These are phyloP conservation scores for Gracilaria vermiculophylla DNA, from an alignment of 23 red algal genomes.

Conservation along the genomic window DNA sequence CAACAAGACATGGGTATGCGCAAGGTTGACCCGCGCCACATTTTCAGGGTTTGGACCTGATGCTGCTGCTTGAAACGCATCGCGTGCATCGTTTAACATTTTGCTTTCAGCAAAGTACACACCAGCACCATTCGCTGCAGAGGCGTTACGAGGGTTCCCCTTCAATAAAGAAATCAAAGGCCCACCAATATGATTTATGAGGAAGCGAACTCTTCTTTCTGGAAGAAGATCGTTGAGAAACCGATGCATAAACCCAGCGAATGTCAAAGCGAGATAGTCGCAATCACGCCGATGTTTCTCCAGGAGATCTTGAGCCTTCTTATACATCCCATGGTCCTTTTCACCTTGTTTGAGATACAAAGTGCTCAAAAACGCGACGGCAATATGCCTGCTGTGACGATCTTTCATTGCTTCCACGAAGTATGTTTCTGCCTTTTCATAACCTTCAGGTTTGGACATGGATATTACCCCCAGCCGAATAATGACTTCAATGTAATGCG, in stretches of 20 bases:
- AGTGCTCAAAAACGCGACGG: slow-evolving; percentile 27
- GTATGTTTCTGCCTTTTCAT: slow-evolving; percentile 44
- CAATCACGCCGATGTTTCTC: slow-evolving; percentile 49
- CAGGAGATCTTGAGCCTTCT: slow-evolving; percentile 34
- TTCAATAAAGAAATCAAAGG: slow-evolving; percentile 45
- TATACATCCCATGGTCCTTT: slow-evolving; percentile 18
- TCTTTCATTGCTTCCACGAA: slow-evolving; percentile 41
- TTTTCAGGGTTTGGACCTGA: slow-evolving; percentile 11
- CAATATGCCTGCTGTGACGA: slow-evolving; percentile 18
- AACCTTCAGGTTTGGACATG: slow-evolving; percentile 11
- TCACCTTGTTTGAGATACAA: slow-evolving; percentile 38
- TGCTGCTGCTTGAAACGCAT: slow-evolving; percentile 53
- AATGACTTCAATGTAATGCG: slow-evolving; percentile 48
- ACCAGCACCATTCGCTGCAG: slow-evolving; percentile 60
- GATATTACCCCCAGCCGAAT: slow-evolving; percentile 38
- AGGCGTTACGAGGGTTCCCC: slow-evolving; percentile 40
- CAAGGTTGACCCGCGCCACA: slow-evolving; percentile 53
- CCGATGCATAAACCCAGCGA: slow-evolving; percentile 56
- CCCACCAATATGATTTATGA: slow-evolving; percentile 54
- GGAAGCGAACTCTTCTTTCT: slow-evolving; percentile 47
- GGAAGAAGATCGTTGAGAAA: slow-evolving; percentile 51
- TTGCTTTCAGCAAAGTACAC: slow-evolving; percentile 72
- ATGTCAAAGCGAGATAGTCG: slow-evolving; percentile 58
- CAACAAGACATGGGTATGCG: slow-evolving; percentile 52
- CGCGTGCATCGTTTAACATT: slow-evolving; percentile 49